Evolutionary conservation across 2,329 filamentous ascomycete genomes (phyloP), one percentile per base, ranked within the genome.

Genomic region (Claviceps africana): DNA sequence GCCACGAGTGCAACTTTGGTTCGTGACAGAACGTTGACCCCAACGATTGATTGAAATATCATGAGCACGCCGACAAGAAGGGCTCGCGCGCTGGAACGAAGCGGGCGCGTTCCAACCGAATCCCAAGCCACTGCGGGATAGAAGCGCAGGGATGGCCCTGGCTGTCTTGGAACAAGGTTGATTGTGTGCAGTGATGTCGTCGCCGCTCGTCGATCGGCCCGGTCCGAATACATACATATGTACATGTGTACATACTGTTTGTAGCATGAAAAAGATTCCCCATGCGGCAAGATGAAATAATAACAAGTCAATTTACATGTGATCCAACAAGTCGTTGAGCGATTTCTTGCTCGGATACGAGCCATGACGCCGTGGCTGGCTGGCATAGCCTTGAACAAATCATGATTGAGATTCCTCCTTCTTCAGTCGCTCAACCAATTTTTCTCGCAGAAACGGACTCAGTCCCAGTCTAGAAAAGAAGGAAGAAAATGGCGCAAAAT

Each of bases 381-480:
- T 8, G n/a, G 3, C 17, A n/a, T 13, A 2, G 8, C 30, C 30
- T 4, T 5, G 9, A 6, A 21, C 19, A 47, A 19, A 17, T 47
- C 42, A 50, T 15, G 28, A 35, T 15, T 37, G 44, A 19, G 51
- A 47, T 21, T 54, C 77, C 56, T 81, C 77, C 54, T 73, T 68
- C 48, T 65, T 67, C 31, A 83, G 66, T 47, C 71, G 71, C 58
- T 78, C 71, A 15, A 79, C 61, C 49, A 83, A 62, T 60, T 78
- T 82, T 31, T 63, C 71, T 53, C 71, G 68, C 49, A 83, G 59
- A 59, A 75, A 82, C 1, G 65, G 64, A 45, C 65, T 57, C 48
- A 67, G 49, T 39, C 65, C 65, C 42, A 67, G 44, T 28, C 65
- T 67, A 44, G 10, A 45, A 10, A 17, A 31, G 7, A 31, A 47